Evolutionary conservation across 1,139 yeast genomes (phyloP), one percentile per base, ranked within the genome.

Genomic region (Debaryomyces sp.): DNA sequence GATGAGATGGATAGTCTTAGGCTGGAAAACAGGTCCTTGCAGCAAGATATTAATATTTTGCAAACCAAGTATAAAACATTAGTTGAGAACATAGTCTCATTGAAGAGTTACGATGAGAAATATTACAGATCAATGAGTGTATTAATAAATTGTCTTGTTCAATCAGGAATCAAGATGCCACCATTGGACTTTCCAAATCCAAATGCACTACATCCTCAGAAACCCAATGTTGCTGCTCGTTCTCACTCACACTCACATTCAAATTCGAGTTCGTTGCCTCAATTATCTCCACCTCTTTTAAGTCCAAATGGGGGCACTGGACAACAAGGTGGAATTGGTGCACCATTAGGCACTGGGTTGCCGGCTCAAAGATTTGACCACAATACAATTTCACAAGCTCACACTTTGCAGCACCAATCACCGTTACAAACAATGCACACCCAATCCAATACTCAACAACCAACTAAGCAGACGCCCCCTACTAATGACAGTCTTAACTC

Each of bases 111-210:
- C 18, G 82, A 84, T 60, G 89, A 85, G 56, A 70, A 85, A 36
- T 75, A 80, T 54, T 73, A 79, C 48, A 70, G 75, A 38, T 77
- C 85, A 41, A 73, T 86, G 58, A 75, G 74, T 41, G 59, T 74
- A 0, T 64, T 87, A 39, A 68, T 81, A 17, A 73, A 74, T 49
- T 69, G 81, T 37, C 65, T 87, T 32, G 58, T 70, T 5, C 84
- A 75, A 52, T 73, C 83, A 12, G 94, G 94, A 1, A 79, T 86
- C 41, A 81, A 86, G 51, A 53, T 87, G n/a, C 91, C 92, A 4
- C 81, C 79, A 2, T 66, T 84, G 43, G 86, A 83, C 51, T 66
- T 82, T 45, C 87, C 87, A 4, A 66, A 66, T 50, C 77, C 79
- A 1, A 50, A 55, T 22, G 55, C 67, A 35, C 52, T 62, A 43